phyloP scores from a whole-genome alignment of 2,329 filamentous ascomycete genomes.

The Fusarium denticulatum region DNA sequence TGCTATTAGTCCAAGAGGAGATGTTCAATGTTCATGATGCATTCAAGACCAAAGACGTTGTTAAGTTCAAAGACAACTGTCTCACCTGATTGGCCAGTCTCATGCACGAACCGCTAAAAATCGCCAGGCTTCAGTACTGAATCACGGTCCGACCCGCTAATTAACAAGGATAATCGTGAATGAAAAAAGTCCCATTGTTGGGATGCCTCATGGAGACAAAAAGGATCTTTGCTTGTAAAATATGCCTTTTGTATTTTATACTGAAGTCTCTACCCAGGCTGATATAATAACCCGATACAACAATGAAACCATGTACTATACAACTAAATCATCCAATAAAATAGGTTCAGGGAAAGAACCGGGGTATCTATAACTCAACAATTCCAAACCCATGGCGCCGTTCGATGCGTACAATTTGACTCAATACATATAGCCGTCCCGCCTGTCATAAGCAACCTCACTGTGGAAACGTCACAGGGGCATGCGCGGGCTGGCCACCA shows the following conservation, averaged over 20 bases:
- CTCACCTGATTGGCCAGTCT: constrained; percentile 15
- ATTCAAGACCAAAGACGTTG: neutral
- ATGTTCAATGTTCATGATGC: constrained; percentile 3
- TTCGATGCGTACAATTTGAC: constrained; percentile 33
- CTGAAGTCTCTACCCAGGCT: neutral
- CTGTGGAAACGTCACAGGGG: constrained; percentile 38
- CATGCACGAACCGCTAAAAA: constrained; percentile 17
- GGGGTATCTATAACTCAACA: constrained; percentile 44
- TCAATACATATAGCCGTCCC: constrained; percentile 1
- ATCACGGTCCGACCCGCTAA: constrained; percentile 15
- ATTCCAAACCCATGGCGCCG: constrained; percentile 35
- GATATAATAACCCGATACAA: neutral
- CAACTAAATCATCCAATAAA: constrained; percentile 11
- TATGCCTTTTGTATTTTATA: neutral
- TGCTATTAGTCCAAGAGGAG: neutral
- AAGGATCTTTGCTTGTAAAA: neutral
- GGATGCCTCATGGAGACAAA: neutral
- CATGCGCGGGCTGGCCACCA: constrained; percentile 41
- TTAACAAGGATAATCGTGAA: neutral
- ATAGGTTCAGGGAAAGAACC: constrained; percentile 26
- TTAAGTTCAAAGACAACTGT: neutral
- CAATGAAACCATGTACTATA: constrained; percentile 24
- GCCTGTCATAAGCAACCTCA: constrained; percentile 2
- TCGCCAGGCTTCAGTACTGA: constrained; percentile 36
- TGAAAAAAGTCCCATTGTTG: neutral